Percentiles rank a stretch among this genome's conserved stretches.
Conservation (phyloP, 257 asterid genomes). For the Thymus quinquecostatus region DNA sequence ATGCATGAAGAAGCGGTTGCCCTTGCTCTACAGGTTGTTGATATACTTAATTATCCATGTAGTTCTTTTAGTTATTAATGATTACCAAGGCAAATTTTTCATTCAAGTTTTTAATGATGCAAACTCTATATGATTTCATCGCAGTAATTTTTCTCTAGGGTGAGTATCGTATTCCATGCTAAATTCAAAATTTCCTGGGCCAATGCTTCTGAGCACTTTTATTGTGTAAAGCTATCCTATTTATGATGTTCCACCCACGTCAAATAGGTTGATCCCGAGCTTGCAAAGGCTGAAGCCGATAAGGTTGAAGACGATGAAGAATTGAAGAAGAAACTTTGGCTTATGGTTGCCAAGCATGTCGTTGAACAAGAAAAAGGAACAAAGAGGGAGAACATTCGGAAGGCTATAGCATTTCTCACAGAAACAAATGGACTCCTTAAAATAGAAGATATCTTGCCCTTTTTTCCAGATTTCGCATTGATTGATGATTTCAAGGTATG, state of each 20-base stretch:
- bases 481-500: conserved; percentile 95
- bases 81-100: conserved; percentile 9
- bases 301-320: conserved; percentile 99
- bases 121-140: conserved; percentile 5
- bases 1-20: conserved; percentile 99
- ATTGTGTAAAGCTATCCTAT: conserved; percentile 22
- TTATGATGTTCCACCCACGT: conserved; percentile 29
- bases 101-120: conserved; percentile 19
- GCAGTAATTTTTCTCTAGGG: conserved; percentile 5
- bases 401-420: conserved; percentile 97
- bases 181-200: conserved; percentile 17
- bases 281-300: conserved; percentile 99
- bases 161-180: conserved; percentile 14
- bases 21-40: conserved; percentile 84
- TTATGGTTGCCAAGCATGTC: conserved; percentile 97
- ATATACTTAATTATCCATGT: conserved; percentile 15
- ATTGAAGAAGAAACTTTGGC: conserved; percentile 95
- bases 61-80: conserved; percentile 6
- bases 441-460: conserved; percentile 96
- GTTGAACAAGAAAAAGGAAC: conserved; percentile 95
- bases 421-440: conserved; percentile 96
- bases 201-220: conserved; percentile 14
- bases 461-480: conserved; percentile 93
- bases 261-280: conserved; percentile 88
- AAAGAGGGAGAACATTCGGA: conserved; percentile 94